These are phyloP conservation scores for Oryza coarctata DNA, from an alignment of 176 grass and related monocot species.

Conservation along the genomic window DNA sequence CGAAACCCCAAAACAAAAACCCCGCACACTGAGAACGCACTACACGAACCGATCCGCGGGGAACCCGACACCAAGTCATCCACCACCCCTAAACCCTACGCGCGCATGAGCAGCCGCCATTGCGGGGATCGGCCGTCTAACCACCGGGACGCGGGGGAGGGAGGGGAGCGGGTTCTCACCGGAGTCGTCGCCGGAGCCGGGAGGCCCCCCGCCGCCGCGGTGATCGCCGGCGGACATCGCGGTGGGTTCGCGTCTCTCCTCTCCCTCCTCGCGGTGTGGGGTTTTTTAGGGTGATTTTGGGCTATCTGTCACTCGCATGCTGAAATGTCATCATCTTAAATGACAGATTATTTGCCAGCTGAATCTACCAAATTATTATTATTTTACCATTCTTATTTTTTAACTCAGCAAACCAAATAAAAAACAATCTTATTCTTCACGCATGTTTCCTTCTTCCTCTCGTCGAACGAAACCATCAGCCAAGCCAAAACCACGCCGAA, in stretches of 20 bases:
- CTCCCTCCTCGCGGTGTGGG: neutral
- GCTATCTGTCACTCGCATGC: no score
- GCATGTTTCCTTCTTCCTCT: no score
- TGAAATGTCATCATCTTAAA: no score
- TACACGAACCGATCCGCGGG: neutral
- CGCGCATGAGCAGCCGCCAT: constrained; percentile 1
- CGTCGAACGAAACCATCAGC: no score
- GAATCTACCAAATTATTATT: no score
- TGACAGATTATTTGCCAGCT: no score
- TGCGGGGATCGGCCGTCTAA: neutral
- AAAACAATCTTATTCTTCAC: no score
- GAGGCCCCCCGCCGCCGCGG: constrained; percentile 11
- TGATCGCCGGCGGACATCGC: constrained; percentile 24
- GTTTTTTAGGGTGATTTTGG: no score
- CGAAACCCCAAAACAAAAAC: neutral
- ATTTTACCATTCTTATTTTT: no score
- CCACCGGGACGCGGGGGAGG: neutral
- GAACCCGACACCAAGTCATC: neutral
- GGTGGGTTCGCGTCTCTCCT: neutral
- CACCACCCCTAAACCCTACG: constrained; percentile 6
- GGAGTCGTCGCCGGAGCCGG: constrained; percentile 23
- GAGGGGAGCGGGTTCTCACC: constrained; percentile 15
- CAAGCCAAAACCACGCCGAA: no score
- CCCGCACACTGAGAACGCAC: neutral
- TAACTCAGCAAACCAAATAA: no score